Percentiles rank a stretch among this genome's conserved stretches.
These are phyloP conservation scores for Vaccinium myrtillus DNA, from an alignment of 148 eudicot species.

Conservation along the genomic window DNA sequence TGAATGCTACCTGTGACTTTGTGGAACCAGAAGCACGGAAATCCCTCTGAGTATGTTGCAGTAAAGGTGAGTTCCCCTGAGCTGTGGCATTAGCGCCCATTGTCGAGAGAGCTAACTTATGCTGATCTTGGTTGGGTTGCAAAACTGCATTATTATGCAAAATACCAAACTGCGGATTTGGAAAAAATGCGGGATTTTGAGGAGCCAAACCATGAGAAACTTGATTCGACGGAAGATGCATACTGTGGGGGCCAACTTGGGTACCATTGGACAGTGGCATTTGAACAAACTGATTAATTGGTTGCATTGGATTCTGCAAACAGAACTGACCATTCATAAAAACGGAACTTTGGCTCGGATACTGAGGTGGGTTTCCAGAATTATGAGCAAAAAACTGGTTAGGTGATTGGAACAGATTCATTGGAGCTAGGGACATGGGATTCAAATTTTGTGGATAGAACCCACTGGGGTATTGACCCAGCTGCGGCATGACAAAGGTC, in stretches of 20 bases:
- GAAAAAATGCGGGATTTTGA: conserved; percentile 40
- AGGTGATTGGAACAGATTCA: conserved; percentile 26
- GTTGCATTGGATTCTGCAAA: conserved; percentile 35
- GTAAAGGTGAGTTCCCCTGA: conserved; percentile 34
- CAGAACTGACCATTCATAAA: conserved; percentile 26
- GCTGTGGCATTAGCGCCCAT: conserved; percentile 17
- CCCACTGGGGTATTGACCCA: conserved; percentile 7
- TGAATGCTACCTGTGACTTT: conserved; percentile 46
- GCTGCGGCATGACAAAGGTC: not conserved
- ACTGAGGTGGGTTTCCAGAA: conserved; percentile 22
- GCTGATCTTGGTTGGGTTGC: conserved; percentile 38
- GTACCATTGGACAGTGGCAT: conserved; percentile 24
- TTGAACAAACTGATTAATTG: conserved; percentile 32
- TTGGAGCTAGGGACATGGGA: conserved; percentile 10
- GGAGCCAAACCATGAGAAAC: conserved; percentile 40
- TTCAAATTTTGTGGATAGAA: conserved; percentile 16
- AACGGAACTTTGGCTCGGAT: conserved; percentile 19
- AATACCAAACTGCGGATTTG: conserved; percentile 38
- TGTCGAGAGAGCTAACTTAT: conserved; percentile 8
- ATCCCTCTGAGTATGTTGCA: conserved; percentile 31
- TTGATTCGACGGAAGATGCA: conserved; percentile 34
- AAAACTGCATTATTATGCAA: conserved; percentile 32
- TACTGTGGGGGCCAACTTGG: conserved; percentile 21
- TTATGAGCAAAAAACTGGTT: conserved; percentile 25
- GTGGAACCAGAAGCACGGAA: conserved; percentile 26